phyloP scores from a whole-genome alignment of 192 early-diverging fungal species.

The Gaertneriomyces sp. region DNA sequence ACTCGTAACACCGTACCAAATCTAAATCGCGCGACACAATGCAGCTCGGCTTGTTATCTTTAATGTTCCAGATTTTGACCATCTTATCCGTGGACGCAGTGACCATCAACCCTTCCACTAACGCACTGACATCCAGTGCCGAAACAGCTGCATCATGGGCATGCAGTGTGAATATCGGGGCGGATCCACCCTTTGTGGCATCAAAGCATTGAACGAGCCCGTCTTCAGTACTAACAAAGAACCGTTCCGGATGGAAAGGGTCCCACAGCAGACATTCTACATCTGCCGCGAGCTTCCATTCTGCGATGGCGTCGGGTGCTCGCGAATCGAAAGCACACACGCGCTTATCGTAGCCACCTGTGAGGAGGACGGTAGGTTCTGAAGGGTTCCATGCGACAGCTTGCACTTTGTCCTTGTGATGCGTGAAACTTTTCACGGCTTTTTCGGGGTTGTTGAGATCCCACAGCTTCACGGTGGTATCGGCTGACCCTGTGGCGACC shows the following conservation, averaged over 20 bases:
- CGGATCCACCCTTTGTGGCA: constrained; percentile 47
- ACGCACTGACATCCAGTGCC: constrained; percentile 79
- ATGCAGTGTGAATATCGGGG: constrained; percentile 81
- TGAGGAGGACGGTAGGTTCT: constrained; percentile 81
- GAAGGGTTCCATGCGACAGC: constrained; percentile 87
- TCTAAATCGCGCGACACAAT: constrained; percentile 83
- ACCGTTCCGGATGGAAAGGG: constrained; percentile 68
- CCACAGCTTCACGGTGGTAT: constrained; percentile 98
- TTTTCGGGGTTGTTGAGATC: constrained; percentile 69
- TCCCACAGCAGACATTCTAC: constrained; percentile 94
- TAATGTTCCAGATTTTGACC: constrained; percentile 92
- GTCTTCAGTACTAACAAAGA: constrained; percentile 76
- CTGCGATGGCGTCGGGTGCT: constrained; percentile 65
- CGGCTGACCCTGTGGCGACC: constrained; percentile 90
- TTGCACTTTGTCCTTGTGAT: constrained; percentile 90
- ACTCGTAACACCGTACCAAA: constrained; percentile 44
- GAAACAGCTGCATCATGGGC: constrained; percentile 91
- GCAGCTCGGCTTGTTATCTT: constrained; percentile 71
- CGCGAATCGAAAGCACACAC: constrained; percentile 89
- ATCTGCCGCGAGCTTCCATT: constrained; percentile 76
- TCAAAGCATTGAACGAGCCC: constrained; percentile 91
- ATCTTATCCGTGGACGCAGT: constrained; percentile 88
- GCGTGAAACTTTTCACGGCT: constrained; percentile 70
- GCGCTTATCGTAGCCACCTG: constrained; percentile 88
- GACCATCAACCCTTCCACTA: constrained; percentile 76